Conservation (phyloP, 2,329 filamentous ascomycete species). For the Fusarium irregulare region DNA sequence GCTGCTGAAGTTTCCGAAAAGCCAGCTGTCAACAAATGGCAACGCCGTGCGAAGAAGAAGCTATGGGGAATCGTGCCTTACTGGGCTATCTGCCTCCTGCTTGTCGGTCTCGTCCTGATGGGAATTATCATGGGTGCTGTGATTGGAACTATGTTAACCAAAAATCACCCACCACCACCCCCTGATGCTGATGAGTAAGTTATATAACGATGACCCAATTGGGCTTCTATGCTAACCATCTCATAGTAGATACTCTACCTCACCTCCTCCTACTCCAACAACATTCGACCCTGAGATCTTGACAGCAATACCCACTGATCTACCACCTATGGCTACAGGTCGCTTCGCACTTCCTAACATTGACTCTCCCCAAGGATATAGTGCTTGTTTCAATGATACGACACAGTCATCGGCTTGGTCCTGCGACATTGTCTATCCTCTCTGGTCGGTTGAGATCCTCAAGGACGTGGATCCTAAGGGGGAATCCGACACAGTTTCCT, state of each 20-base stretch:
- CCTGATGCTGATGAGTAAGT: constrained; percentile 31
- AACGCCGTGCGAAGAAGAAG: constrained; percentile 64
- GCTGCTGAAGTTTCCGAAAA: constrained; percentile 62
- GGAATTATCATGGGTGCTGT: constrained; percentile 68
- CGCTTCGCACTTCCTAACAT: constrained; percentile 67
- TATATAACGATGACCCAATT: not conserved
- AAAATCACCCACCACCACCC: constrained; percentile 17
- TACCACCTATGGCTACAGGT: constrained; percentile 66
- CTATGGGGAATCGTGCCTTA: constrained; percentile 70
- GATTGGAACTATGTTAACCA: constrained; percentile 59
- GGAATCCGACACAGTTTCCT: constrained; percentile 50
- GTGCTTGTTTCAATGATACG: constrained; percentile 67
- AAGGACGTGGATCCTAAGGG: constrained; percentile 37
- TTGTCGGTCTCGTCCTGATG: constrained; percentile 62
- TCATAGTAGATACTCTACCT: constrained; percentile 36
- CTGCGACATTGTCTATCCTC: constrained; percentile 64
- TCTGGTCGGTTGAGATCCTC: constrained; percentile 58
- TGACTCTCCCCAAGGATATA: constrained; percentile 58
- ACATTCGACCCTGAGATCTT: constrained; percentile 63
- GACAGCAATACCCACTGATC: constrained; percentile 59
- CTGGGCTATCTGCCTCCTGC: constrained; percentile 68
- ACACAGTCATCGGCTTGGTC: constrained; percentile 70
- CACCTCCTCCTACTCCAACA: constrained; percentile 51
- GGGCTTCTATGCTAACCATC: constrained; percentile 7
- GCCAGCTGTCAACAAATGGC: constrained; percentile 61